phyloP scores from a whole-genome alignment of 441 rosid genomes.

The Croton laevigatus region DNA sequence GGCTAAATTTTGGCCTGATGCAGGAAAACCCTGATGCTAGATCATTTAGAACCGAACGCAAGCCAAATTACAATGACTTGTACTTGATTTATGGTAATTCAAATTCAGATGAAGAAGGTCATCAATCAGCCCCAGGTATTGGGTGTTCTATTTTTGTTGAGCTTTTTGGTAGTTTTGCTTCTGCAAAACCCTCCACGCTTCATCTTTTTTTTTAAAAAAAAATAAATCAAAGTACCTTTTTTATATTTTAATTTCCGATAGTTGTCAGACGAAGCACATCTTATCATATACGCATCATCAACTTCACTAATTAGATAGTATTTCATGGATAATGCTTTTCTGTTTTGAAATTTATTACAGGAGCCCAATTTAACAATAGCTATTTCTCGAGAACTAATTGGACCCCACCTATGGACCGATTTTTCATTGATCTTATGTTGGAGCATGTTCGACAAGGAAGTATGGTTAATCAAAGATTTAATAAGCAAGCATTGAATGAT shows the following conservation, averaged over 20 bases:
- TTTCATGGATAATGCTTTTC: background rate
- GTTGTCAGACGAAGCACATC: background rate
- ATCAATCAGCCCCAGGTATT: conserved; percentile 24
- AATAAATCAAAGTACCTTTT: too few species aligned
- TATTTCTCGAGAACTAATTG: conserved; percentile 34
- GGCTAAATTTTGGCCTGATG: conserved; percentile 29
- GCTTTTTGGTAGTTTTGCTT: conserved; percentile 7
- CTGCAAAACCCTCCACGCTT: background rate
- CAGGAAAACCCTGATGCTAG: conserved; percentile 46
- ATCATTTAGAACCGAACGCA: conserved; percentile 29
- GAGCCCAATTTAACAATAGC: conserved; percentile 24
- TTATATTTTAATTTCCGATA: too few species aligned
- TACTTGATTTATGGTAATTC: conserved; percentile 50
- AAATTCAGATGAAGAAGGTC: conserved; percentile 23
- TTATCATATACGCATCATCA: conserved; percentile 6
- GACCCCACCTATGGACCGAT: conserved; percentile 51
- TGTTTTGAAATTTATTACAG: conserved; percentile 33
- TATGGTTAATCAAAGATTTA: conserved; percentile 32
- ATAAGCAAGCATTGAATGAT: conserved; percentile 41
- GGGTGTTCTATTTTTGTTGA: conserved; percentile 18
- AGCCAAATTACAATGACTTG: conserved; percentile 45
- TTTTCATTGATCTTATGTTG: conserved; percentile 47
- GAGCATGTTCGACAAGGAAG: conserved; percentile 41
- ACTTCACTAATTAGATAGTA: background rate
- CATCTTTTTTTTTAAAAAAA: background rate